phyloP scores from a whole-genome alignment of 352 stramenopile genomes.

The Pythium angustatum region DNA sequence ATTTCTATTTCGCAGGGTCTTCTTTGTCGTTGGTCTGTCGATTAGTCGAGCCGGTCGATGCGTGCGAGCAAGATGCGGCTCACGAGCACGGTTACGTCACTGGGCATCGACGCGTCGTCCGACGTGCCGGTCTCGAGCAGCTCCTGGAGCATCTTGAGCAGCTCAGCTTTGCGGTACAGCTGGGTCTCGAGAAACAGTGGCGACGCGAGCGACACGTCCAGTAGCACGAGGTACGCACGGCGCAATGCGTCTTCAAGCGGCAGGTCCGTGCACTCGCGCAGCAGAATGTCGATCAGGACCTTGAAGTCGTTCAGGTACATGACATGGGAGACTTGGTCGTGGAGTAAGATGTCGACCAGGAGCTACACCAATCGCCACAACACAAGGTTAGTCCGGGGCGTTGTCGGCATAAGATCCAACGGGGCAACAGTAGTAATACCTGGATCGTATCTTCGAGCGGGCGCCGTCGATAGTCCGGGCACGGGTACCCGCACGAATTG shows the following conservation, averaged over 20 bases:
- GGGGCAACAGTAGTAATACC: conserved; percentile 33
- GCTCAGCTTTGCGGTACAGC: conserved; percentile 57
- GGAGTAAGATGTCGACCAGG: conserved; percentile 52
- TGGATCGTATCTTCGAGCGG: conserved; percentile 58
- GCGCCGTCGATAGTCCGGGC: conserved; percentile 33
- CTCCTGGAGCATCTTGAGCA: conserved; percentile 51
- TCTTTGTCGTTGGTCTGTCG: too few relatives aligned
- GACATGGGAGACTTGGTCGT: conserved; percentile 43
- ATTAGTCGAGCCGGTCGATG: conserved; percentile 67
- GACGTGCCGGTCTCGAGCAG: conserved; percentile 40
- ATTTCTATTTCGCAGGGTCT: too few relatives aligned
- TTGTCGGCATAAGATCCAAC: too few relatives aligned
- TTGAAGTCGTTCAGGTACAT: conserved; percentile 81
- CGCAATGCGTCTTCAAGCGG: conserved; percentile 50
- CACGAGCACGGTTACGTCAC: conserved; percentile 34
- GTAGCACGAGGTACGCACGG: conserved; percentile 44
- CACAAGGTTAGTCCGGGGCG: too few relatives aligned
- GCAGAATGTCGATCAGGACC: conserved; percentile 63
- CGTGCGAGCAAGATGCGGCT: conserved; percentile 56
- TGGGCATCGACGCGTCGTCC: conserved; percentile 44
- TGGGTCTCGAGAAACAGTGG: conserved; percentile 49
- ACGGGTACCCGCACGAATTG: conserved; percentile 79
- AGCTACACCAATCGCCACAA: conserved; percentile 50
- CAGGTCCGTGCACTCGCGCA: conserved; percentile 63
- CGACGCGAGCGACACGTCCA: conserved; percentile 48